These are phyloP conservation scores for Brachypodium distachyon DNA, from an alignment of 202 grass and related monocot genomes.

Conservation along the genomic window DNA sequence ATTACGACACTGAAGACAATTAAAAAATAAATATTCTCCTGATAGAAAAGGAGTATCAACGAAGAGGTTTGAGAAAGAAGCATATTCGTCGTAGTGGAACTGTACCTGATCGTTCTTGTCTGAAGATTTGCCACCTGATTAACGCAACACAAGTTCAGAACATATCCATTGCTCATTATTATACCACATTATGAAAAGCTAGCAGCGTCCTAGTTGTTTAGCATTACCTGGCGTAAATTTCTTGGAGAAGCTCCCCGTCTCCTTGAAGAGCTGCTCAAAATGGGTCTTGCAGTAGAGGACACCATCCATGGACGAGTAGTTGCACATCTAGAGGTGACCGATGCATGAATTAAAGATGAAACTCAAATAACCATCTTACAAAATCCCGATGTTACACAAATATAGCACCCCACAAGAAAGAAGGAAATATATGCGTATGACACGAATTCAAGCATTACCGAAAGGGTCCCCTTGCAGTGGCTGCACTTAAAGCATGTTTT, in stretches of 20 bases:
- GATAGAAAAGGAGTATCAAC: too few relatives aligned
- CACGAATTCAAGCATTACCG: conserved; percentile 36
- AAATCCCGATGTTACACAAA: neutral
- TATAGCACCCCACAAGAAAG: neutral
- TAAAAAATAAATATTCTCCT: neutral
- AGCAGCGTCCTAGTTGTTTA: neutral
- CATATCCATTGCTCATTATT: neutral
- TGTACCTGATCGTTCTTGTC: conserved; percentile 47
- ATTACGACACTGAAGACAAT: neutral
- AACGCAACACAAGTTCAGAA: conserved; percentile 5
- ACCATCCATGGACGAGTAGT: conserved; percentile 93
- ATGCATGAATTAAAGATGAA: neutral
- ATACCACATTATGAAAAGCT: neutral
- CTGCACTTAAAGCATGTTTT: conserved; percentile 99
- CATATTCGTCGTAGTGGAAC: neutral
- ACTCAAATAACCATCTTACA: neutral
- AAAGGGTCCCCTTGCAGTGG: conserved; percentile 88
- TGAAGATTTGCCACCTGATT: conserved; percentile 49
- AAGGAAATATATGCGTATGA: neutral
- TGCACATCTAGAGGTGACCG: conserved; percentile 62
- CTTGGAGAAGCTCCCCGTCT: conserved; percentile 82
- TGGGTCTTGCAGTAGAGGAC: conserved; percentile 93
- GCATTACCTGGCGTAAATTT: conserved; percentile 66
- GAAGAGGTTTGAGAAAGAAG: too few relatives aligned
- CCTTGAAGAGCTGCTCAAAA: conserved; percentile 98